Base-by-base conservation (phyloP, 2,329 filamentous ascomycete genomes). In the Microdochium bolleyi region DNA sequence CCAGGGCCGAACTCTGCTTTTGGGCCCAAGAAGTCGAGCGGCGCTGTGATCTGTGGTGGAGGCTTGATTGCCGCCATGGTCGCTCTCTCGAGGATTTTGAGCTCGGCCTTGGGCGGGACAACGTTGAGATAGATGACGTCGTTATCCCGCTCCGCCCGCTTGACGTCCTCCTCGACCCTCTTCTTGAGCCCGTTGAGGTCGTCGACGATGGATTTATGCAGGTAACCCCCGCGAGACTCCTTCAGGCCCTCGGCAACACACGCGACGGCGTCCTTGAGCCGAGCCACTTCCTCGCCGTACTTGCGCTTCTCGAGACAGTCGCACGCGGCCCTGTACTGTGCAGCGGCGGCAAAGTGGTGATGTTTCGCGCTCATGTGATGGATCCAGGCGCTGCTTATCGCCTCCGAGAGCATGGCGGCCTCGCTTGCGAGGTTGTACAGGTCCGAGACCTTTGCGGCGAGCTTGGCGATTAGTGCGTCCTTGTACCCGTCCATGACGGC, bases 291-390 rank as follows among this genome's bases (percentile, higher is more conserved):
- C 66, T 99, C 94, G 49, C 94, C 94, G 59, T 96, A 99, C 64
- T 87, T 95, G 50, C 87, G 79, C 78, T 95, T 97, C 70, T 97
- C 94, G 14, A 99, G 69, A 60, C 89, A 94, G 63, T 96, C 92
- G 57, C 90, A 86, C 0, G 94, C 90, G 24, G 92, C 90, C 14
- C 94, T 79, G 61, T 92, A 97, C 66, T 99, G 94, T 0, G 94
- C 94, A 0, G 94, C 94, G 0, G 90, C 92, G 1, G 92, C 92
- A 70, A 99, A 97, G 69, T 97, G 94, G 64, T 96, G 89, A 64
- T 97, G 92, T 67, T 97, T 99, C 5, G 92, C 94, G 24, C 88
- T 92, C 80, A 95, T 92, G 66, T 97, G 92, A 69, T 97, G 92
- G 60, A 99, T 96, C 94, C 92, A 97, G 57, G 94, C 88, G 53